Conservation (phyloP, 2,329 filamentous ascomycete species). For the Alternaria brassicae region DNA sequence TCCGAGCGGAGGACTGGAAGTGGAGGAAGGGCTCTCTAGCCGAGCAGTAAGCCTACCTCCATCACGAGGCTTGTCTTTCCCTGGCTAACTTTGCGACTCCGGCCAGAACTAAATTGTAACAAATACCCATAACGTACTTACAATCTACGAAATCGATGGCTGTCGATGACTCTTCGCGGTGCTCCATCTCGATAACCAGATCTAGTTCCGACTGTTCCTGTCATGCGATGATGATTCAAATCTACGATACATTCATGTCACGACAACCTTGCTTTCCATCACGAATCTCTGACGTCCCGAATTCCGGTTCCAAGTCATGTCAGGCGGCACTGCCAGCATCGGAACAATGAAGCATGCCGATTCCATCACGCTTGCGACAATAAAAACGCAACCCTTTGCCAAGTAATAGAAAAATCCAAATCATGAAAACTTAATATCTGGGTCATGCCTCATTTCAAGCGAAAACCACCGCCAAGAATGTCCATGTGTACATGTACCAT, state of each 20-base stretch:
- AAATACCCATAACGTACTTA: slow-evolving; percentile 7
- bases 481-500: neutral
- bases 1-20: slow-evolving; percentile 31
- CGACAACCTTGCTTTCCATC: neutral
- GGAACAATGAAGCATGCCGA: neutral
- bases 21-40: slow-evolving; percentile 48
- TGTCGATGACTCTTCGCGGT: neutral
- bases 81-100: slow-evolving; percentile 8
- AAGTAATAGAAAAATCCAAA: neutral
- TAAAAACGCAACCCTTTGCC: neutral
- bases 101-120: slow-evolving; percentile 13
- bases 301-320: neutral
- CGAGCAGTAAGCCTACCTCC: slow-evolving; percentile 32
- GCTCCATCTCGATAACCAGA: neutral
- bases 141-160: neutral
- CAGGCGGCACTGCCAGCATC: neutral
- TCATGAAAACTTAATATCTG: neutral
- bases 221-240: neutral
- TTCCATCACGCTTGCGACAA: neutral
- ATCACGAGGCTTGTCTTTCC: neutral
- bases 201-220: neutral
- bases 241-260: neutral
- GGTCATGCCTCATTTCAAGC: neutral
- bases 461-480: neutral
- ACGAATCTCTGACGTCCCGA: neutral